Base-by-base conservation (phyloP, 139 green algal genomes). In the Edaphochlamys debaryana region DNA sequence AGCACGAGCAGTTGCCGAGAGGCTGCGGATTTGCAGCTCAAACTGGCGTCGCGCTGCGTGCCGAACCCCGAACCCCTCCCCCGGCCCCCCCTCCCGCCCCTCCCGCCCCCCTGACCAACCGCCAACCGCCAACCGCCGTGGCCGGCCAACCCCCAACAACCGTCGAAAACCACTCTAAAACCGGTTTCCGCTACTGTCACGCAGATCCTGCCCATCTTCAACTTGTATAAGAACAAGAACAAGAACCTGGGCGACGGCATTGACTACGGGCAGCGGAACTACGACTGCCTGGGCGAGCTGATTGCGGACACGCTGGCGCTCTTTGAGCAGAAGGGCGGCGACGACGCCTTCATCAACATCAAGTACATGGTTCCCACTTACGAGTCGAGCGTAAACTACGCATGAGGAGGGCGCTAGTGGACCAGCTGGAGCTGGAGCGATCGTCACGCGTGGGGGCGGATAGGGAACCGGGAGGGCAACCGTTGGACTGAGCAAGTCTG, bases 261-360 rank as follows among this genome's bases (percentile, higher is more conserved):
- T 62, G 94, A 97, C 90, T 97, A 97, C 76, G 93, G 89, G 2
- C 95, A 97, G 87, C 79, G 83, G 15, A 90, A 94, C 75, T 92
- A 94, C 82, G 81, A 89, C 30, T 96, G 93, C 88, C 76, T 97
- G 32, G 94, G 94, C 1, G 94, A 96, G 86, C 89, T 97, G 22
- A 93, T 98, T 42, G 79, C 84, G 23, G 90, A 95, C 41, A 96
- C 94, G 34, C 87, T 98, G 36, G 87, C 92, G 38, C 79, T 95
- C 42, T 96, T 98, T 80, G 95, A 98, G 85, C 84, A 89, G 40
- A 87, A 87, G 36, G 95, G 95, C 34, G 95, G 95, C 3, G 91
- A 95, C 52, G 94, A 97, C 79, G 95, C 95, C 19, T 97, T 97
- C 89, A 96, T 95, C 81, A 96, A 97, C 92, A 98, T 98, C 90